These are phyloP conservation scores for Amylostereum chailletii DNA, from an alignment of 1,284 basidiomycete genomes.

Conservation along the genomic window DNA sequence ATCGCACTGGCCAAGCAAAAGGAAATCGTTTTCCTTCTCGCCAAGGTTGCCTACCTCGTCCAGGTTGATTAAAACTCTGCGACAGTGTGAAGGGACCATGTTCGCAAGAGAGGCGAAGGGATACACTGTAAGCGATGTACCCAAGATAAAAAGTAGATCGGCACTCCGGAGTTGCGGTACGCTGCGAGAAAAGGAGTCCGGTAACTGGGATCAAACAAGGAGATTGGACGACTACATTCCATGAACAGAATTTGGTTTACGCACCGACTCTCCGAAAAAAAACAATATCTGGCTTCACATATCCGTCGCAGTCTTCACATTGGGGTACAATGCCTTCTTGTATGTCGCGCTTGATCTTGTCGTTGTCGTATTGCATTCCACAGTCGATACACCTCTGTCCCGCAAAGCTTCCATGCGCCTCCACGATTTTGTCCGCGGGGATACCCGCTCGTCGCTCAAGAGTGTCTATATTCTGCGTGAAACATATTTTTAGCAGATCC, in stretches of 20 bases:
- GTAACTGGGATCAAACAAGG: conserved; percentile 36
- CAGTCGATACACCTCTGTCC: conserved; percentile 77
- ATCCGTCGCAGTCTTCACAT: conserved; percentile 58
- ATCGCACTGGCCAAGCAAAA: conserved; percentile 64
- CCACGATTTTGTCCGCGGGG: conserved; percentile 67
- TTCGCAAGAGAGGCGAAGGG: conserved; percentile 65
- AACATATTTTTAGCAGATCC: conserved; percentile 62
- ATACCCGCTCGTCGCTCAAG: conserved; percentile 84
- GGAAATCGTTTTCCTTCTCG: conserved; percentile 41
- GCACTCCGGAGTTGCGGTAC: conserved; percentile 46
- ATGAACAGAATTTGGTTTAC: conserved; percentile 16
- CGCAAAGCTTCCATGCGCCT: conserved; percentile 92
- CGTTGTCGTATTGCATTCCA: conserved; percentile 44
- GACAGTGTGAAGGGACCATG: conserved; percentile 40
- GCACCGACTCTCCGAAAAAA: conserved; percentile 81
- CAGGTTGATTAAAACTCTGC: conserved; percentile 65
- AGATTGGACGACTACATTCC: background rate
- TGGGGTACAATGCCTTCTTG: conserved; percentile 50
- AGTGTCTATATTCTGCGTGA: conserved; percentile 91
- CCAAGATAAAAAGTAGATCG: conserved; percentile 87
- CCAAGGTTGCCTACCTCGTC: conserved; percentile 60
- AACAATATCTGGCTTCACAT: conserved; percentile 91
- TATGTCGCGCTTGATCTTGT: conserved; percentile 62
- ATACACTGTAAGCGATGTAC: conserved; percentile 80
- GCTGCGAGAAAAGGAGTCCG: conserved; percentile 42